Conservation (phyloP, 176 grass and related monocot species). For the bread wheat (Triticum aestivum) region DNA sequence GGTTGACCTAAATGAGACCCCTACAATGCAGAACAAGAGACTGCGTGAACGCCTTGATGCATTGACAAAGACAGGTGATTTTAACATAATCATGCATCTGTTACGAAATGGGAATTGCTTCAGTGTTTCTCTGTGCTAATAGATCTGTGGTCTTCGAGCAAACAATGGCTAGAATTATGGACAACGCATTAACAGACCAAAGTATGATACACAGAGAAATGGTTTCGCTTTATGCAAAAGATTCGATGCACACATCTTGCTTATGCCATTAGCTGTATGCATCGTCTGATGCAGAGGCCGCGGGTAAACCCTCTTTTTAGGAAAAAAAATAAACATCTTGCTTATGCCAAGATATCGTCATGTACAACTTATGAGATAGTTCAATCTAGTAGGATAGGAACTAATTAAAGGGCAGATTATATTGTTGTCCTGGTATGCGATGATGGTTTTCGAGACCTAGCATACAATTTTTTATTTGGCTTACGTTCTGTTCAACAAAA, state of each 20-base stretch:
- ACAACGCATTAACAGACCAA: no score
- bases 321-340: no score
- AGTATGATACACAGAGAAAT: no score
- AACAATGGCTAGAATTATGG: background rate
- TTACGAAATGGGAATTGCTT: background rate
- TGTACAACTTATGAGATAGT: background rate
- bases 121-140: background rate
- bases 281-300: no score
- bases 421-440: background rate
- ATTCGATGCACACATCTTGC: no score
- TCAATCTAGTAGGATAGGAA: background rate
- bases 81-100: background rate
- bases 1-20: constrained; percentile 90
- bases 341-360: background rate
- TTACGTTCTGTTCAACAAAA: background rate
- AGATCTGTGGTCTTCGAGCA: no score
- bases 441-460: background rate
- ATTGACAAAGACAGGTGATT: constrained; percentile 79
- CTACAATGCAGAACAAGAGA: constrained; percentile 63
- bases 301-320: no score
- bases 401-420: background rate
- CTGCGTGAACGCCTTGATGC: constrained; percentile 72
- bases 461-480: background rate
- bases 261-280: no score
- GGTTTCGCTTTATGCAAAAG: no score